These are phyloP conservation scores for Chlamydomonas reinhardtii DNA, from an alignment of 163 green algal species.

Conservation along the genomic window DNA sequence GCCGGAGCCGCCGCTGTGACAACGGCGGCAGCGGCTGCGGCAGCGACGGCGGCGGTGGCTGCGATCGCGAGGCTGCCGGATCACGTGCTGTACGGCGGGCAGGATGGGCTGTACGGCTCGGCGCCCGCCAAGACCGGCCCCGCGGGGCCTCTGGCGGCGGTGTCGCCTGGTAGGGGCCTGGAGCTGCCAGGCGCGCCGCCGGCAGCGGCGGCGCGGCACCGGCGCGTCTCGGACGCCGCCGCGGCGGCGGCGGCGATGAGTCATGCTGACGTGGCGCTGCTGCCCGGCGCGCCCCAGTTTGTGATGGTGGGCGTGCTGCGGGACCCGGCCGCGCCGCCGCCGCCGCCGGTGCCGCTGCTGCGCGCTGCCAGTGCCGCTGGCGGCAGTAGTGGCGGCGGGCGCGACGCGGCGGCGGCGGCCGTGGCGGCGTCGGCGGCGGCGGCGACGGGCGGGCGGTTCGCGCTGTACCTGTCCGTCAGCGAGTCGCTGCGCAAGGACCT, in stretches of 20 bases:
- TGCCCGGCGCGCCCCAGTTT: slow-evolving; percentile 6
- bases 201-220: neutral
- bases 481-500: slow-evolving; percentile 10
- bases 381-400: no score
- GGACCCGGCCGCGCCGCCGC: neutral
- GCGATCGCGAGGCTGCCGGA: neutral
- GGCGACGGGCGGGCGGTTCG: neutral
- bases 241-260: neutral
- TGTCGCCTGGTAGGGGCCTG: no score
- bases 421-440: neutral
- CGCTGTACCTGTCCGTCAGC: slow-evolving; percentile 20
- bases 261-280: neutral
- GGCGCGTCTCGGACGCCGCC: neutral
- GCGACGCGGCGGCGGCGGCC: neutral
- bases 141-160: no score
- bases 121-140: no score
- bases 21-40: no score
- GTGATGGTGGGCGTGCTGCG: slow-evolving; percentile 2
- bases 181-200: no score
- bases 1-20: no score
- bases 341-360: neutral
- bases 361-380: no score
- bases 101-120: no score
- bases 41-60: neutral
- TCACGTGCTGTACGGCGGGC: no score